phyloP scores from a whole-genome alignment of 192 early-diverging fungal genomes.

The Ramicandelaber brevisporus region DNA sequence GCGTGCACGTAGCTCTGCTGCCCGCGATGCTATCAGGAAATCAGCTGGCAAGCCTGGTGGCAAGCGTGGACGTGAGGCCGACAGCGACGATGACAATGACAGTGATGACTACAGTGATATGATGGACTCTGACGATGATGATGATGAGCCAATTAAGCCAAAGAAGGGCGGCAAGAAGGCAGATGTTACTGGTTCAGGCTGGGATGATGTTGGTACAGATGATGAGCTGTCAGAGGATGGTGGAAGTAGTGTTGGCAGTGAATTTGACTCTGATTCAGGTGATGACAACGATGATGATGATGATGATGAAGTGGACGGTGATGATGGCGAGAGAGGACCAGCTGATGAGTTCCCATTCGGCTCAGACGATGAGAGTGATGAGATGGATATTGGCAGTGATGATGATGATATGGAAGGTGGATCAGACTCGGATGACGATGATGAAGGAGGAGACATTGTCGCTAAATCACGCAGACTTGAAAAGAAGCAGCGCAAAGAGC shows the following conservation, averaged over 20 bases:
- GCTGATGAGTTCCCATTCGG: slow-evolving; percentile 7
- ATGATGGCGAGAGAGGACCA: slow-evolving; percentile 7
- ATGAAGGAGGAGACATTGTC: slow-evolving; percentile 1
- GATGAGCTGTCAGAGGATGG: slow-evolving; percentile 12
- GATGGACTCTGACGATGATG: slow-evolving; percentile 11
- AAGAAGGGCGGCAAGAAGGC: slow-evolving; percentile 3
- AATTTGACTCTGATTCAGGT: slow-evolving; percentile 17
- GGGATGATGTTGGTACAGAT: too few species aligned
- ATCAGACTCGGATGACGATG: neutral
- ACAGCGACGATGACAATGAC: slow-evolving; percentile 18
- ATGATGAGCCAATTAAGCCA: slow-evolving; percentile 8
- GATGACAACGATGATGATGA: slow-evolving; percentile 8
- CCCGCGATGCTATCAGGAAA: slow-evolving; percentile 1
- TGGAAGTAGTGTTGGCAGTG: slow-evolving; percentile 16
- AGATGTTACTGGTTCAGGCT: too few species aligned
- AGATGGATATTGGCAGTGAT: slow-evolving; percentile 7
- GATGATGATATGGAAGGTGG: slow-evolving; percentile 10
- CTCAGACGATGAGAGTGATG: slow-evolving; percentile 13
- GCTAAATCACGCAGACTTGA: neutral
- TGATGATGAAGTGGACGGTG: slow-evolving; percentile 15
- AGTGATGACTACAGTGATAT: slow-evolving; percentile 10
- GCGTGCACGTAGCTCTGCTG: neutral
- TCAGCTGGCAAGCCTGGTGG: neutral
- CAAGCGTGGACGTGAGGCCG: slow-evolving; percentile 2
- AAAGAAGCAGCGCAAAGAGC: slow-evolving; percentile 16